Base-by-base conservation (phyloP, 805 yeast genomes). In the Candida silvicultrix region DNA sequence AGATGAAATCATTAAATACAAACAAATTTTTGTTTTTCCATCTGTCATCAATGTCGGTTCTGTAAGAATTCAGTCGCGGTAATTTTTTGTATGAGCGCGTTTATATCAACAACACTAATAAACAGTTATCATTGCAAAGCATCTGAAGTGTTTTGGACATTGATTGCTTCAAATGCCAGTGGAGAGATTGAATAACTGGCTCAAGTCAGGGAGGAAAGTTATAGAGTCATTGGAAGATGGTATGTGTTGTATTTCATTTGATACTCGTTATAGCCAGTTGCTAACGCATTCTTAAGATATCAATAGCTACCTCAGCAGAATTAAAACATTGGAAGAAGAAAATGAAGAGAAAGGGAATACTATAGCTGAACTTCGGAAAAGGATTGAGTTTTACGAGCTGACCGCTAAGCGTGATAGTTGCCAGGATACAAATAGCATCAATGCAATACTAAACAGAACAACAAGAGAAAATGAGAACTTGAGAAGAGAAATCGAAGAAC, bases 341-440 rank as follows among this genome's bases (percentile, higher is more conserved):
- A 28, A 28, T 28, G 12, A 28, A 10, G 15, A 28, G 12, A 28
- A 28, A 14, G 31, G 12, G 4, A 28, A 7, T 5, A 28, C 15
- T 10, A 28, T 28, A 7, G 14, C 4, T 5, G 31, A 5, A 4
- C 31, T 28, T 28, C 15, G 12, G 12, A 10, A 32, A 3, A 19
- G n/a, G n/a, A 15, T 32, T 10, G 35, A n/a, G 9, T 32, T 19
- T 5, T 16, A n/a, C 7, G n/a, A 16, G 12, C 9, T 5, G 18
- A n/a, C 19, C 15, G 35, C 19, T 32, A 15, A 16, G 9, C 15
- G 19, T 5, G n/a, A 15, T 16, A 32, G 10, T 3, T n/a, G 15
- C 15, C 42, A n/a, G 28, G 51, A 48, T 3, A 34, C 38, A 25
- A 48, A 50, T 18, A 16, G 40, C 1, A 35, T 50, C 16, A 51